Conservation (phyloP, 331 rosid genomes). For the Quercus phellos region DNA sequence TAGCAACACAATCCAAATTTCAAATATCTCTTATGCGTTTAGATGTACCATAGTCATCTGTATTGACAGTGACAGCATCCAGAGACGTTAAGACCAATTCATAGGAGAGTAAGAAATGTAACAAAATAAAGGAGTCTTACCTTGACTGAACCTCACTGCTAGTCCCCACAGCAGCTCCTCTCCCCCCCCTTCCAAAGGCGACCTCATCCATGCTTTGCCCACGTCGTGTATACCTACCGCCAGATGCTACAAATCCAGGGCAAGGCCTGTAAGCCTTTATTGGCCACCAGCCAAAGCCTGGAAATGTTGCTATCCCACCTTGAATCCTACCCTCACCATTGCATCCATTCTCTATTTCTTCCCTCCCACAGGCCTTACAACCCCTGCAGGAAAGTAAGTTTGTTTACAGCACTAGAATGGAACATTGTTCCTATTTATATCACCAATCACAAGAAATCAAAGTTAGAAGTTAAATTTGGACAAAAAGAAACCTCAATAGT, state of each 20-base stretch:
- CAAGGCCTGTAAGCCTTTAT: conserved; percentile 96
- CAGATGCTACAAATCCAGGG: conserved; percentile 79
- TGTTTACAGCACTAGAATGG: background rate
- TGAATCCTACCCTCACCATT: conserved; percentile 95
- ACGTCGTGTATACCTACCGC: conserved; percentile 76
- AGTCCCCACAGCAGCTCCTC: conserved; percentile 19
- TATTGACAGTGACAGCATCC: no score
- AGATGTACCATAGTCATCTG: background rate
- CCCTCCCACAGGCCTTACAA: conserved; percentile 80
- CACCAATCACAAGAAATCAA: background rate
- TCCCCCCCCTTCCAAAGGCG: conserved; percentile 59
- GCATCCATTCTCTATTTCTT: conserved; percentile 81
- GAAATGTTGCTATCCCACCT: conserved; percentile 91
- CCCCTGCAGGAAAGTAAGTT: conserved; percentile 38
- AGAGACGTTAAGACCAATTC: background rate
- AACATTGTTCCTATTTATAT: background rate
- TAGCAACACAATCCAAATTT: background rate
- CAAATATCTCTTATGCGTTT: background rate
- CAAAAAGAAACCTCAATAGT: background rate
- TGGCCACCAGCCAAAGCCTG: conserved; percentile 99
- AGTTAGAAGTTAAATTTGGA: background rate
- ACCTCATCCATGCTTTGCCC: conserved; percentile 98
- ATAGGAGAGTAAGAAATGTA: background rate
- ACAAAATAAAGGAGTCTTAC: conserved; percentile 12
- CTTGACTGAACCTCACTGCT: conserved; percentile 26